Conservation (phyloP, 2,329 filamentous ascomycete genomes). For the Hansfordia pulvinata region DNA sequence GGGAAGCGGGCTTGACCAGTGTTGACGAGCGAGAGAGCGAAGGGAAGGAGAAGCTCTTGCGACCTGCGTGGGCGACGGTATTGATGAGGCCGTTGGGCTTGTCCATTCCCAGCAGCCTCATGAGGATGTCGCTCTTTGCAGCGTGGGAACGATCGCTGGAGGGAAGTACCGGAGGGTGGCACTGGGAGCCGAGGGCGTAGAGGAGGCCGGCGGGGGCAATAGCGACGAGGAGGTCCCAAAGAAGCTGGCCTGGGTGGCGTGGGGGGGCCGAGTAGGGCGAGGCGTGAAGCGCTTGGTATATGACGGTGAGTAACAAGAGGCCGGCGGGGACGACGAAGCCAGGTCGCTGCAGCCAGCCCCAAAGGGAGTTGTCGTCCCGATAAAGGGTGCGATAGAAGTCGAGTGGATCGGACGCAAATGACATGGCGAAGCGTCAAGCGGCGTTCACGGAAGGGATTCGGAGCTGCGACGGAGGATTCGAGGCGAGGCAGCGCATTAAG, state of each 20-base stretch:
- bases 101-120: conserved; percentile 47
- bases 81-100: conserved; percentile 36
- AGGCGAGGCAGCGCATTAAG: no score
- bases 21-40: conserved; percentile 34
- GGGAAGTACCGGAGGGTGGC: conserved; percentile 30
- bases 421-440: no score
- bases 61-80: conserved; percentile 43
- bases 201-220: conserved; percentile 42
- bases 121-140: conserved; percentile 52
- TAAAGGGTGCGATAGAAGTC: conserved; percentile 10
- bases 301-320: conserved; percentile 17
- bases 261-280: conserved; percentile 13
- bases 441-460: no score
- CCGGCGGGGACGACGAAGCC: conserved; percentile 19
- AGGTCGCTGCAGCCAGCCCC: conserved; percentile 20
- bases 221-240: conserved; percentile 49
- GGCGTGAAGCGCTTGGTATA: conserved; percentile 20
- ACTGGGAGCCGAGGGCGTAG: conserved; percentile 41
- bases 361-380: conserved; percentile 9
- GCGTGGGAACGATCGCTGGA: conserved; percentile 25
- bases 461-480: no score
- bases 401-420: no score
- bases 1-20: conserved; percentile 23
- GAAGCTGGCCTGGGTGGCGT: conserved; percentile 26
- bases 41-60: conserved; percentile 38